phyloP scores from a whole-genome alignment of 78 protist genomes.

The Capsaspora owczarzaki region DNA sequence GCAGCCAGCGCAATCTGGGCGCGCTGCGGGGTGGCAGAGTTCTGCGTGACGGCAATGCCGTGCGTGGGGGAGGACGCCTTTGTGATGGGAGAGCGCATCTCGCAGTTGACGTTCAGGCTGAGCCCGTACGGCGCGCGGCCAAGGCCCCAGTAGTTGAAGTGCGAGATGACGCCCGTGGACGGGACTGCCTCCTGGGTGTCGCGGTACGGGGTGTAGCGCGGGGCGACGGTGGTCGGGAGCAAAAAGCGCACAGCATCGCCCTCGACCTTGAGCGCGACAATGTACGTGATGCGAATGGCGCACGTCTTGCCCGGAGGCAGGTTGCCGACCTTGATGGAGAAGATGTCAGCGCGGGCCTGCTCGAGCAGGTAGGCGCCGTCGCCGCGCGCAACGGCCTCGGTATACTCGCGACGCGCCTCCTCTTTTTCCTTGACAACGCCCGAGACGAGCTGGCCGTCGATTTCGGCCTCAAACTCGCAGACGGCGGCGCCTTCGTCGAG shows the following conservation, averaged over 20 bases:
- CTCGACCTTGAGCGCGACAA: slow-evolving; percentile 52
- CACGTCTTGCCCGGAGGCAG: slow-evolving; percentile 56
- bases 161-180: too few species aligned
- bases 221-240: slow-evolving; percentile 64
- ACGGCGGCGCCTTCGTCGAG: slow-evolving; percentile 77
- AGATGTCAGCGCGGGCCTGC: slow-evolving; percentile 66
- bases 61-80: slow-evolving; percentile 16
- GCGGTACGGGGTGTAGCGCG: slow-evolving; percentile 33
- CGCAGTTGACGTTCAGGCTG: slow-evolving; percentile 1
- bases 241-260: slow-evolving; percentile 42
- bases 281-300: slow-evolving; percentile 53
- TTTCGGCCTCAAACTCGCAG: slow-evolving; percentile 69
- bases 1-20: slow-evolving; percentile 13
- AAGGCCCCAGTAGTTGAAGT: too few species aligned
- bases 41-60: background rate
- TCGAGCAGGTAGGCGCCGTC: slow-evolving; percentile 19
- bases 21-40: slow-evolving; percentile 30
- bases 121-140: slow-evolving; percentile 12
- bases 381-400: slow-evolving; percentile 11
- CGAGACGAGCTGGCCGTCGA: slow-evolving; percentile 51
- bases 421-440: slow-evolving; percentile 77
- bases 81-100: slow-evolving; percentile 23
- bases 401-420: slow-evolving; percentile 44
- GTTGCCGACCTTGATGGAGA: slow-evolving; percentile 68
- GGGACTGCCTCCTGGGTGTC: slow-evolving; percentile 10